These are phyloP conservation scores for Ailanthus altissimus DNA, from an alignment of 345 rosid genomes.

Conservation along the genomic window DNA sequence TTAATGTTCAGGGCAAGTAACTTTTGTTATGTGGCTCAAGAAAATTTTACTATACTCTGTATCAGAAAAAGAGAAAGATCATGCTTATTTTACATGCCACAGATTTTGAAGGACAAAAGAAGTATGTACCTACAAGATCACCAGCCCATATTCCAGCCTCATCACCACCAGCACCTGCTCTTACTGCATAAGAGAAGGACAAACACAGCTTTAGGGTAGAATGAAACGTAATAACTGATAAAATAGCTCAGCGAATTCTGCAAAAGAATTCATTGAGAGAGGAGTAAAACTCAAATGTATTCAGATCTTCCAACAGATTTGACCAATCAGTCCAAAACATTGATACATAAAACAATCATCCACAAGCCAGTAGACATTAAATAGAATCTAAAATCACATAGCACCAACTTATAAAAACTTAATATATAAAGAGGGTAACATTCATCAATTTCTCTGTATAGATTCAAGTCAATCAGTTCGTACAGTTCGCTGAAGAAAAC, in stretches of 20 bases:
- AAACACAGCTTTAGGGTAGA: constrained; percentile 17
- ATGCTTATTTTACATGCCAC: constrained; percentile 13
- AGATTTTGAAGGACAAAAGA: constrained; percentile 41
- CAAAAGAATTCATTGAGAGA: constrained; percentile 11
- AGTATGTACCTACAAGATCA: constrained; percentile 99
- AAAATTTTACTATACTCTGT: neutral
- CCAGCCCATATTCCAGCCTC: constrained; percentile 99
- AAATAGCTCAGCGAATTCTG: neutral
- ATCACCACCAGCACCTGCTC: constrained; percentile 99
- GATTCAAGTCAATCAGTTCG: neutral
- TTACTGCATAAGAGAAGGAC: constrained; percentile 51
- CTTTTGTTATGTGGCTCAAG: constrained; percentile 2
- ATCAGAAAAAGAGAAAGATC: constrained; percentile 2
- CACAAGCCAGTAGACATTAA: neutral
- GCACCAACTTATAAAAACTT: neutral
- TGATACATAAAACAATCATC: neutral
- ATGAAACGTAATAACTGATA: neutral
- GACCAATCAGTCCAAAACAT: neutral
- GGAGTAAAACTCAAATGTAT: constrained; percentile 3
- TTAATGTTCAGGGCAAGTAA: constrained; percentile 16
- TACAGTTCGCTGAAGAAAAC: neutral
- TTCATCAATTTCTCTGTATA: neutral
- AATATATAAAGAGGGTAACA: neutral
- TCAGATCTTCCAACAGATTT: neutral
- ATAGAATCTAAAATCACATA: neutral